Evolutionary conservation across 202 grass and related monocot species (phyloP), one percentile per base, ranked within the genome.

Genomic region (Dendrocalamus latiflorus): DNA sequence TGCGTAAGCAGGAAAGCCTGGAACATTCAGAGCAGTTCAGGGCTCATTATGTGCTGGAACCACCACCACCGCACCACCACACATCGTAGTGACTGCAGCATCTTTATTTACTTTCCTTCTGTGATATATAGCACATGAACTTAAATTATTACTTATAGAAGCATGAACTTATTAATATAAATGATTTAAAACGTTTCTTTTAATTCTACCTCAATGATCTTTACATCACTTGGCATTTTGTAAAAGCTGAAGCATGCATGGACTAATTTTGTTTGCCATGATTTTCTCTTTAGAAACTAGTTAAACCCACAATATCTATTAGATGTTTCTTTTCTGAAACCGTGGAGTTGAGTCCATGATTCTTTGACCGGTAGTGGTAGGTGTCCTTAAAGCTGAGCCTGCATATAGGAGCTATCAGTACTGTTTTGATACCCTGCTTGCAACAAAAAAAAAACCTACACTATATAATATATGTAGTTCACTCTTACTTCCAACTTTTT

Each of bases 21-120:
- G 73, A 66, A 67, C 65, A 68, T n/a, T n/a, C 65, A 54, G 53
- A 85, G 72, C 51, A 55, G 66, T 64, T 79, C 53, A 86, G 76
- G 79, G 61, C 74, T 87, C 88, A 87, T 90, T 87, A 90, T 79
- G 68, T 73, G 61, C n/a, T 68, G 25, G 68, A 79, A 83, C 79
- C 42, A 86, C 83, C 47, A 39, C 34, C 26, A 28, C 26, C 6
- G 42, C 47, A 39, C 34, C 26, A 28, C 26, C 6, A 51, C 16
- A 47, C 20, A 78, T 68, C 56, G 26, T 54, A 55, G 53, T 30
- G 50, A 73, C 22, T 61, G 61, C 84, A 49, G 60, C 50, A 70
- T 69, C 62, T 83, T 68, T 66, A 80, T 79, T 78, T 50, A 12
- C 79, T 83, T 82, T 60, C 74, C 11, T 74, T 33, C 4, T 33